These are phyloP conservation scores for Penicillium oxalicum DNA, from an alignment of 2,329 filamentous ascomycete genomes.

Conservation along the genomic window DNA sequence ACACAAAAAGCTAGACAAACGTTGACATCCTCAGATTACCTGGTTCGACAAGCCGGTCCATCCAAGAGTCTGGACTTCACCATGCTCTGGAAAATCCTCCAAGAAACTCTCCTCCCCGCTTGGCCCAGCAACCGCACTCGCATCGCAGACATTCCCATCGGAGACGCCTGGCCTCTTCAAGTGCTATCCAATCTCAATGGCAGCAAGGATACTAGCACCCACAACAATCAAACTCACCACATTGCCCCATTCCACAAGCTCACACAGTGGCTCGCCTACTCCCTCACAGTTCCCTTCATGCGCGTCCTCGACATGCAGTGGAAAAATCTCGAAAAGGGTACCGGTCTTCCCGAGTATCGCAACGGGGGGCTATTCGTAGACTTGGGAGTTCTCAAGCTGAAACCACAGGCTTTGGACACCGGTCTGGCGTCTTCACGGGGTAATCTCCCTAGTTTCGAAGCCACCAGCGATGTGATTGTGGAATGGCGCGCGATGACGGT, in stretches of 20 bases:
- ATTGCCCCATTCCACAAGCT: slow-evolving; percentile 57
- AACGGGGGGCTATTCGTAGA: slow-evolving; percentile 66
- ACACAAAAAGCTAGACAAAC: too few relatives aligned
- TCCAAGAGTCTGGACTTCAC: slow-evolving; percentile 33
- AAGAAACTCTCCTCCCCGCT: slow-evolving; percentile 43
- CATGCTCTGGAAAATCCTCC: slow-evolving; percentile 41
- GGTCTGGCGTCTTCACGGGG: slow-evolving; percentile 43
- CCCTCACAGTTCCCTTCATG: slow-evolving; percentile 60
- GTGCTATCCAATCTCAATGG: slow-evolving; percentile 8
- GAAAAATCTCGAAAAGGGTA: slow-evolving; percentile 52
- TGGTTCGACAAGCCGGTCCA: slow-evolving; percentile 27
- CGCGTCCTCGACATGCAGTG: slow-evolving; percentile 49
- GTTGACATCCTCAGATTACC: slow-evolving; percentile 31
- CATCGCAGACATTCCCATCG: slow-evolving; percentile 40
- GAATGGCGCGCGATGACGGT: slow-evolving; percentile 62
- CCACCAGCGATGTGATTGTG: slow-evolving; percentile 56
- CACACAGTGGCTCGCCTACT: slow-evolving; percentile 69
- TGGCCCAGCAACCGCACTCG: slow-evolving; percentile 45
- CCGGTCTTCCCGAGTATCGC: slow-evolving; percentile 65
- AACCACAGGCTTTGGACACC: slow-evolving; percentile 39
- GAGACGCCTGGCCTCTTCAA: slow-evolving; percentile 47
- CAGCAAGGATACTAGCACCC: slow-evolving; percentile 1
- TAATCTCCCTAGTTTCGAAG: slow-evolving; percentile 47
- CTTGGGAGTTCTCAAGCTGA: slow-evolving; percentile 49
- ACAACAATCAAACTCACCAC: slow-evolving; percentile 11